These are phyloP conservation scores for Ochetophila trinervis DNA, from an alignment of 306 rosid species.

Conservation along the genomic window DNA sequence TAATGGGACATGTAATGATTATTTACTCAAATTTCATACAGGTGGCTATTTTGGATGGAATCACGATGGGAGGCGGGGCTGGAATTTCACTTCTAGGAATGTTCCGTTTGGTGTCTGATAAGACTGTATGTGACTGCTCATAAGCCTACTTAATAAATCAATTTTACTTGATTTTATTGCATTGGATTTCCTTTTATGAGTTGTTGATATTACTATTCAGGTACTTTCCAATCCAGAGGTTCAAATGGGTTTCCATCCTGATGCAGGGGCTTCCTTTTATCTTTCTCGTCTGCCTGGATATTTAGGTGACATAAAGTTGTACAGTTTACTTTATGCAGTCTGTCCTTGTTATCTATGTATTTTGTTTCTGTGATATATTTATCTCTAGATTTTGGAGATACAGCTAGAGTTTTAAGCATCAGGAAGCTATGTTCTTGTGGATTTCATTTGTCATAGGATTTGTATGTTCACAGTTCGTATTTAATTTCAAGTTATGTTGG, in stretches of 20 bases:
- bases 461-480: too few relatives aligned
- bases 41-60: constrained; percentile 89
- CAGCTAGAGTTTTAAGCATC: too few relatives aligned
- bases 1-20: constrained; percentile 13
- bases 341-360: not conserved
- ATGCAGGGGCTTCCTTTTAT: constrained; percentile 91
- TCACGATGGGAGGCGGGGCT: constrained; percentile 91
- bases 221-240: constrained; percentile 79
- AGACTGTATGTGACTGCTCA: constrained; percentile 61
- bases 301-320: constrained; percentile 50
- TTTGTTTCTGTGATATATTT: not conserved
- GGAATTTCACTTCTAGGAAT: constrained; percentile 91
- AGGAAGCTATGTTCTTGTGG: too few relatives aligned
- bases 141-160: constrained; percentile 1
- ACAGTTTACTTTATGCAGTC: not conserved
- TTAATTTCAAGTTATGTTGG: too few relatives aligned
- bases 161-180: not conserved
- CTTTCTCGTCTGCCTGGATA: constrained; percentile 96
- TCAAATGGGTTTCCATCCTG: constrained; percentile 97
- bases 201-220: constrained; percentile 33
- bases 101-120: constrained; percentile 83
- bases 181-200: not conserved
- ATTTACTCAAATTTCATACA: constrained; percentile 31
- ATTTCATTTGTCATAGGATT: too few relatives aligned
- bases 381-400: too few relatives aligned